A percentile compares a stretch with the other conserved stretches of the same genome.
Evolutionary conservation across 2,329 filamentous ascomycete genomes (phyloP).

Genomic region (Cordyceps fumosorosea): DNA sequence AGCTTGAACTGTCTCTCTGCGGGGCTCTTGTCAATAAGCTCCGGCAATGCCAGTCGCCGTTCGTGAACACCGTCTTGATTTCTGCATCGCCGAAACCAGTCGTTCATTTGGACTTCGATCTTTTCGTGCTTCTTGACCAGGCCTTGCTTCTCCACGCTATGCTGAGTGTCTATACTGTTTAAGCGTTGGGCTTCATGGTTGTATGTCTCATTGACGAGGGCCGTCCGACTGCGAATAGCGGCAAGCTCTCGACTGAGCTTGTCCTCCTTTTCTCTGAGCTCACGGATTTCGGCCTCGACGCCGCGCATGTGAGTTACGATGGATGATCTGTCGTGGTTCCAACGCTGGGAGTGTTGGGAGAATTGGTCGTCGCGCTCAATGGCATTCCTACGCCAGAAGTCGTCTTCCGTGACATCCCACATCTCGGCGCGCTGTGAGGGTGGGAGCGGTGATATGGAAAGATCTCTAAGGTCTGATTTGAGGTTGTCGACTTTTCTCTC

Average conservation of each 20-base stretch:
- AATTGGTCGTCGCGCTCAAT: slow-evolving; percentile 20
- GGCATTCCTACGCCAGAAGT: slow-evolving; percentile 28
- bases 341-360: slow-evolving; percentile 19
- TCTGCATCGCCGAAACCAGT: not conserved
- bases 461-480: not conserved
- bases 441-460: not conserved
- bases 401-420: slow-evolving; percentile 31
- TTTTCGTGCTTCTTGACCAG: not conserved
- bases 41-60: not conserved
- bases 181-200: not conserved
- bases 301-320: not conserved
- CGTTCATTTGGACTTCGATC: not conserved
- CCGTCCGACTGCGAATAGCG: not conserved
- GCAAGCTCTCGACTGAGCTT: not conserved
- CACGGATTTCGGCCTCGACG: not conserved
- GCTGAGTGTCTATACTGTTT: not conserved
- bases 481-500: not conserved
- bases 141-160: not conserved
- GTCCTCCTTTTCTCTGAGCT: not conserved
- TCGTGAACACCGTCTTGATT: not conserved
- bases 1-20: not conserved
- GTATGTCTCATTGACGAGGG: not conserved
- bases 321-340: not conserved
- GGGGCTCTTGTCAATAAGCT: not conserved
- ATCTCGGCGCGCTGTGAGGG: slow-evolving; percentile 15